Base-by-base conservation (phyloP, 371 early-diverging fungal species). In the Apophysomyces elegans region DNA sequence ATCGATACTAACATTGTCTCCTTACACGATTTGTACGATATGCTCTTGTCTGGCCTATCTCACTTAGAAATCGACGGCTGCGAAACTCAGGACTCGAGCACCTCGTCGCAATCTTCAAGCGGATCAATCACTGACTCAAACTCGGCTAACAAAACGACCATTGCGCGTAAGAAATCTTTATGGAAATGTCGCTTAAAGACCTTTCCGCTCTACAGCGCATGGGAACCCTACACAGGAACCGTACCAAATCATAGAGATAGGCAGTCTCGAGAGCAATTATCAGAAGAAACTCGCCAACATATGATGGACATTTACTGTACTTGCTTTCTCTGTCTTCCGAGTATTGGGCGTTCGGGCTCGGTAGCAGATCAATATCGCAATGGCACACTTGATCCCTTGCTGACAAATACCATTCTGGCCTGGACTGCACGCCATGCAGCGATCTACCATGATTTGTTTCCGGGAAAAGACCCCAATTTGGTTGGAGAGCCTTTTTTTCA, bases 401-500 rank as follows among this genome's bases (percentile, higher is more conserved):
- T 83, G 18, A 61, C 70, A 7, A 77, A 80, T 65, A 73, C 80
- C 11, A 66, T 78, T 1, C 66, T 83, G 47, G 72, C 80, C 18
- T 83, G 84, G 84, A 71, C 84, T 14, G 77, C 80, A 13, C 67
- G 84, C 8, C 84, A 83, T 64, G 77, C 79, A 18, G 80, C 80
- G 3, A 77, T 83, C 9, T 78, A 78, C 56, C 84, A 83, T 44
- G 71, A 70, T 38, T 58, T 72, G 18, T 79, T 80, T 65, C 70
- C 68, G 7, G 79, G 76, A 2, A 73, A 74, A 62, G 80, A 83
- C 58, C 84, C 84, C 4, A 83, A 80, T 59, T 58, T 58, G 18
- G 78, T 83, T 11, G 80, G 84, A 0, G 71, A 80, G 50, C 69
- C 62, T 0, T 83, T 72, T 58, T 83, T 80, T 58, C 43, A 43